A percentile compares a stretch with the other conserved stretches of the same genome.
These are phyloP conservation scores for Arthrocladium fulminans DNA, from an alignment of 2,329 filamentous ascomycete species.

Conservation along the genomic window DNA sequence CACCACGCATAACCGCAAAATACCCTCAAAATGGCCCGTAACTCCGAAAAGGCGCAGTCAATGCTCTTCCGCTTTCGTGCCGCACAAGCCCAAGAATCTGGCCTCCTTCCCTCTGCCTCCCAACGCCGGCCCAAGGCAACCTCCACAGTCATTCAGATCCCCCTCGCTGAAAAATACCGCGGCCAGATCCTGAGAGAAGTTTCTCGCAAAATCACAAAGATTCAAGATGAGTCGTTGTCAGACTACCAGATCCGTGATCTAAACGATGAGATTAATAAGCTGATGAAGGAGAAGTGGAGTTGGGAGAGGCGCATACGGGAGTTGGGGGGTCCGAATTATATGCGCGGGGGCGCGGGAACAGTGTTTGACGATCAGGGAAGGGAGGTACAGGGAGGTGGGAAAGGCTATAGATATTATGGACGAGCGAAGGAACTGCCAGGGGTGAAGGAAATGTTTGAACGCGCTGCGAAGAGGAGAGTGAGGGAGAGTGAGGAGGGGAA, in stretches of 20 bases:
- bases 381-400: slow-evolving; percentile 64
- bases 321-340: slow-evolving; percentile 94
- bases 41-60: slow-evolving; percentile 96
- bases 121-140: slow-evolving; percentile 86
- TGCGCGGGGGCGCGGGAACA: slow-evolving; percentile 57
- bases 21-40: slow-evolving; percentile 60
- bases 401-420: slow-evolving; percentile 91
- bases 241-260: slow-evolving; percentile 97
- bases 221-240: slow-evolving; percentile 82
- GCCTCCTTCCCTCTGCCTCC: slow-evolving; percentile 87
- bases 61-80: slow-evolving; percentile 99
- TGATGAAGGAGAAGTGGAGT: slow-evolving; percentile 98
- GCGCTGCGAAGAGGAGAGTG: slow-evolving; percentile 53
- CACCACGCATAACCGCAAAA: background rate
- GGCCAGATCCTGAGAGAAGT: slow-evolving; percentile 96
- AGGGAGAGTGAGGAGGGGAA: slow-evolving; percentile 62
- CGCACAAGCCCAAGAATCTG: slow-evolving; percentile 88
- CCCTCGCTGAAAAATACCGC: slow-evolving; percentile 92
- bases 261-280: slow-evolving; percentile 98
- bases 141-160: slow-evolving; percentile 74
- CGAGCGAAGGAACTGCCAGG: slow-evolving; percentile 81
- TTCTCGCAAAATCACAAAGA: slow-evolving; percentile 89
- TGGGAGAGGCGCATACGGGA: slow-evolving; percentile 97
- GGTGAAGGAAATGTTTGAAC: slow-evolving; percentile 92
- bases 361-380: slow-evolving; percentile 66